Conservation (phyloP, 2,329 filamentous ascomycete genomes). For the Colletotrichum sp. region DNA sequence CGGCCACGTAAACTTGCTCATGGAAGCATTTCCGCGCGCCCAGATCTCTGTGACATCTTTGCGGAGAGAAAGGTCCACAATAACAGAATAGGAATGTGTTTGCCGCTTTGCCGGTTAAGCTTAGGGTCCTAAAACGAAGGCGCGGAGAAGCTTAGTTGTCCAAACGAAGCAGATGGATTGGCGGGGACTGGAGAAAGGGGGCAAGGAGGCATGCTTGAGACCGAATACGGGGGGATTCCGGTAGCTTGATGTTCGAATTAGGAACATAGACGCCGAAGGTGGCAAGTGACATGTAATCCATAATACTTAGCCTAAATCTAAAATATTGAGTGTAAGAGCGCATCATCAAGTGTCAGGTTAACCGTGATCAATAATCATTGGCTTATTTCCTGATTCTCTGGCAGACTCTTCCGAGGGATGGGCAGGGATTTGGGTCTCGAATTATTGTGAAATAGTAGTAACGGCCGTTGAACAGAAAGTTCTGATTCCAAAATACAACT, state of each 20-base stretch:
- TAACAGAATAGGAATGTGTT: not conserved
- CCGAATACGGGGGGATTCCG: not conserved
- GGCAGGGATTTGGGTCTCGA: not conserved
- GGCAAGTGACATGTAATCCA: not conserved
- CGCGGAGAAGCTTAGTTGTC: not conserved
- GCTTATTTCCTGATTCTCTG: not conserved
- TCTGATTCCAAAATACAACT: not conserved
- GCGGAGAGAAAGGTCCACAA: not conserved
- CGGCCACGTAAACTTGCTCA: not conserved
- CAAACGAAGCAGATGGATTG: not conserved
- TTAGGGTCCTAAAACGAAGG: not conserved
- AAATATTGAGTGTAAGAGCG: not conserved
- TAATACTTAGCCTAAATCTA: not conserved
- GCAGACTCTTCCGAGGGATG: not conserved
- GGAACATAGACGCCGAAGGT: not conserved
- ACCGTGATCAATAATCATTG: not conserved
- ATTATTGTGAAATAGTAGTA: not conserved
- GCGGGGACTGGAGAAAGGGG: not conserved
- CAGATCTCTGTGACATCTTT: not conserved
- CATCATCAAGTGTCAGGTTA: not conserved
- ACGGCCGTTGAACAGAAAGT: not conserved
- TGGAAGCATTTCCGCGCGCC: not conserved
- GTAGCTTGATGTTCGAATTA: not conserved
- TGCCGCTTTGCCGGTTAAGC: not conserved
- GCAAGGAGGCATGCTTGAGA: accelerated